phyloP scores from a whole-genome alignment of 805 yeast genomes.

The Brettanomyces nanus region DNA sequence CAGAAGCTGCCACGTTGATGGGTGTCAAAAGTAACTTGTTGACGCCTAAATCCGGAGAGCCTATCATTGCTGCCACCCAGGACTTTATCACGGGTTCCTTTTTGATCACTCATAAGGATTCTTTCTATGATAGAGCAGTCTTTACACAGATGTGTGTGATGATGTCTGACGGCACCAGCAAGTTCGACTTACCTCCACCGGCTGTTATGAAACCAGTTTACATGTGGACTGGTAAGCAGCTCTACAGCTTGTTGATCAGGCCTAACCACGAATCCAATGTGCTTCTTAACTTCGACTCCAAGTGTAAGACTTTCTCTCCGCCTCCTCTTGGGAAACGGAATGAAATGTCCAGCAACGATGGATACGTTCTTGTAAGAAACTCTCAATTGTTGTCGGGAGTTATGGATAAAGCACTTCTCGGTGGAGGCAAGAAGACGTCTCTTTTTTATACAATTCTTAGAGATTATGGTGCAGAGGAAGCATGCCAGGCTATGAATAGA shows the following conservation, averaged over 20 bases:
- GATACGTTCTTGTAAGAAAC: constrained; percentile 84
- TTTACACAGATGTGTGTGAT: constrained; percentile 76
- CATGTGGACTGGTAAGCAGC: constrained; percentile 97
- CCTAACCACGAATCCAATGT: constrained; percentile 77
- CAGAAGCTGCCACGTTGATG: constrained; percentile 98
- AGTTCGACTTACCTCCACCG: constrained; percentile 94
- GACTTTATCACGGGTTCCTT: constrained; percentile 97
- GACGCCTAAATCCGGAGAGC: constrained; percentile 98
- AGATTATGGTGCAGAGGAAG: constrained; percentile 95
- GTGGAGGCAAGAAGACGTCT: constrained; percentile 97
- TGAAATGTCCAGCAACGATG: constrained; percentile 98
- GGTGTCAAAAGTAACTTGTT: constrained; percentile 92
- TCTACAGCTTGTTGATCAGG: constrained; percentile 76
- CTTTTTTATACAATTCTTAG: constrained; percentile 91
- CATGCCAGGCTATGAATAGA: constrained; percentile 93
- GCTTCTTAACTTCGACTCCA: constrained; percentile 85
- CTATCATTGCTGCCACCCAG: constrained; percentile 98
- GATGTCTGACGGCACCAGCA: constrained; percentile 91
- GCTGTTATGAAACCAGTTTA: constrained; percentile 81
- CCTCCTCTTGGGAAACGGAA: constrained; percentile 66
- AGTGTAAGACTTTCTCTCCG: constrained; percentile 80
- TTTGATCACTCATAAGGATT: constrained; percentile 85
- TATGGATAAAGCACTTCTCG: constrained; percentile 93
- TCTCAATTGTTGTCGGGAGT: constrained; percentile 86
- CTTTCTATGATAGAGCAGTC: constrained; percentile 82